Conservation (phyloP, 768 basidiomycete species). For the Botryobasidium botryosum region DNA sequence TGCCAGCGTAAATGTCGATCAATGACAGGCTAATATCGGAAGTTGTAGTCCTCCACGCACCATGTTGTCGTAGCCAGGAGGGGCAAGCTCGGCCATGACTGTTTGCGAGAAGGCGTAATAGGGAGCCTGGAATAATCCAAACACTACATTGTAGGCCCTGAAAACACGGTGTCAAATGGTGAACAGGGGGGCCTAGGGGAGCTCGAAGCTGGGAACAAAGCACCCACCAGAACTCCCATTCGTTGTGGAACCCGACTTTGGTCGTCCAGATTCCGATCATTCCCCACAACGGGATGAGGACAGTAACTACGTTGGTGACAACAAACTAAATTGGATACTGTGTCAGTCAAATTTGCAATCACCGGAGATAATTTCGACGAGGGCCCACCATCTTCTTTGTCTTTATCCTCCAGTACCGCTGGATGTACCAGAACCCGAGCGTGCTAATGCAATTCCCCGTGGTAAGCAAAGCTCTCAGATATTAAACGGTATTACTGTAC, state of each 20-base stretch:
- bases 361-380: too few relatives aligned
- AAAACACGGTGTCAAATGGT: too few relatives aligned
- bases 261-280: conserved; percentile 47
- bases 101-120: conserved; percentile 57
- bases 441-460: conserved; percentile 28
- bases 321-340: conserved; percentile 33
- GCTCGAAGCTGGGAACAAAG: too few relatives aligned
- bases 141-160: conserved; percentile 66
- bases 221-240: conserved; percentile 89
- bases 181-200: too few relatives aligned
- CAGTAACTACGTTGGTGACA: conserved; percentile 57
- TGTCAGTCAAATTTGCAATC: background rate
- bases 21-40: background rate
- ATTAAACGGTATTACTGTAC: background rate
- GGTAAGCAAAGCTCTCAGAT: background rate
- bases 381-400: conserved; percentile 61
- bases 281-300: conserved; percentile 55
- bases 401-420: conserved; percentile 56
- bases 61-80: conserved; percentile 78
- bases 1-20: conserved; percentile 18
- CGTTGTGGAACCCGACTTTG: conserved; percentile 59
- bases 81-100: conserved; percentile 44
- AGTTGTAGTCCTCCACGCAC: conserved; percentile 16
- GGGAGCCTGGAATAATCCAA: conserved; percentile 70
- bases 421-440: conserved; percentile 70